A percentile compares a stretch with the other conserved stretches of the same genome.
Conservation (phyloP, 1,284 basidiomycete species). For the Boletellus deceptivus region DNA sequence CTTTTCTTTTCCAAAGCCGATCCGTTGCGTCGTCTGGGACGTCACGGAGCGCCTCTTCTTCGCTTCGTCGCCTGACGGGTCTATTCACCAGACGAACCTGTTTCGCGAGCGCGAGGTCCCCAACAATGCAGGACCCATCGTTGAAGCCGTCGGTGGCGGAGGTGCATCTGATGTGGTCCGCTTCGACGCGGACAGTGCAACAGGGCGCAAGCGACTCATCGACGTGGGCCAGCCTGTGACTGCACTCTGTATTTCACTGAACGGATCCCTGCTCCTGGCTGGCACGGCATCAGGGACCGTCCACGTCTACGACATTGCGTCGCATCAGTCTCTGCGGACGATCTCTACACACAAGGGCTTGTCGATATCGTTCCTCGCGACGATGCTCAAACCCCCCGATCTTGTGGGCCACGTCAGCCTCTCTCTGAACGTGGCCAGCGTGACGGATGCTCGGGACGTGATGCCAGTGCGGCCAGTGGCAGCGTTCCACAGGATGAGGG, state of each 20-base stretch:
- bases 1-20: constrained; percentile 77
- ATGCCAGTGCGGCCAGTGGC: constrained; percentile 65
- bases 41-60: constrained; percentile 85
- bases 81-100: constrained; percentile 78
- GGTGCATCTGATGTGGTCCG: constrained; percentile 69
- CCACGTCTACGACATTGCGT: constrained; percentile 83
- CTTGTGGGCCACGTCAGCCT: constrained; percentile 73
- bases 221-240: constrained; percentile 65
- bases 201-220: constrained; percentile 56
- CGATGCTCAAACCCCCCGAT: constrained; percentile 81
- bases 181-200: constrained; percentile 47
- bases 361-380: constrained; percentile 71
- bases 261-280: constrained; percentile 75
- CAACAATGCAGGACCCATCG: constrained; percentile 40
- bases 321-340: constrained; percentile 84
- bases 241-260: constrained; percentile 70
- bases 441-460: constrained; percentile 49
- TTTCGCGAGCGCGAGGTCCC: constrained; percentile 62
- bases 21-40: constrained; percentile 75
- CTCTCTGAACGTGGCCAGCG: constrained; percentile 45
- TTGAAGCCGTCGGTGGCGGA: constrained; percentile 76
- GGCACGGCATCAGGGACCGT: constrained; percentile 77
- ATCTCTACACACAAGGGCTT: constrained; percentile 72
- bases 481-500: constrained; percentile 70
- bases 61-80: constrained; percentile 71